A percentile compares a stretch with the other conserved stretches of the same genome.
phyloP scores from a whole-genome alignment of 116 monocot species.

The Phalaenopsis hybrid region DNA sequence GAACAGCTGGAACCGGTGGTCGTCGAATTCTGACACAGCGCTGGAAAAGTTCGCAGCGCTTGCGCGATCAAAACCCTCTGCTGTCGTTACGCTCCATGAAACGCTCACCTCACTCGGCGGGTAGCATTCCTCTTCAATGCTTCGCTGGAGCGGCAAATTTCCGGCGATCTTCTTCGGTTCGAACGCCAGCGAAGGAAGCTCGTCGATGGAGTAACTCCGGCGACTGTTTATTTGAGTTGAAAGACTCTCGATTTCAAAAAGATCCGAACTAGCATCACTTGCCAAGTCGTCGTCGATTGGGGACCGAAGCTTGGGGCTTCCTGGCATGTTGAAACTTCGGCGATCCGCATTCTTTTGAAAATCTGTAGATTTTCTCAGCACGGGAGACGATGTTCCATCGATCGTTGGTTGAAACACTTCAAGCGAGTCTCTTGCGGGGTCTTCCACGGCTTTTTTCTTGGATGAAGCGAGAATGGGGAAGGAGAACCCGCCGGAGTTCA shows the following conservation, averaged over 20 bases:
- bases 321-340: conserved; percentile 7
- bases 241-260: conserved; percentile 80
- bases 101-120: conserved; percentile 63
- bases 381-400: conserved; percentile 11
- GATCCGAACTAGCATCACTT: conserved; percentile 78
- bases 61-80: conserved; percentile 48
- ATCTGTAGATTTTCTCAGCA: conserved; percentile 6
- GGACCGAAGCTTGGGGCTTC: conserved; percentile 9
- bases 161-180: not conserved
- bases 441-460: not conserved
- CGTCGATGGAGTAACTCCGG: conserved; percentile 49
- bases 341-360: not conserved
- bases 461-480: conserved; percentile 8
- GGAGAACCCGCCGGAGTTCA: conserved; percentile 18
- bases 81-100: conserved; percentile 67
- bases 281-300: conserved; percentile 37
- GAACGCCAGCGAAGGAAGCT: conserved; percentile 3
- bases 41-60: conserved; percentile 52
- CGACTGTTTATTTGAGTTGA: conserved; percentile 30
- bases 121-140: conserved; percentile 26
- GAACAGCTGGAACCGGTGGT: conserved; percentile 5
- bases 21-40: conserved; percentile 19
- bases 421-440: conserved; percentile 9
- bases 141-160: conserved; percentile 9
- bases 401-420: conserved; percentile 11